Base-by-base conservation (phyloP, 441 rosid species). In the Pelargonium citronellum region DNA sequence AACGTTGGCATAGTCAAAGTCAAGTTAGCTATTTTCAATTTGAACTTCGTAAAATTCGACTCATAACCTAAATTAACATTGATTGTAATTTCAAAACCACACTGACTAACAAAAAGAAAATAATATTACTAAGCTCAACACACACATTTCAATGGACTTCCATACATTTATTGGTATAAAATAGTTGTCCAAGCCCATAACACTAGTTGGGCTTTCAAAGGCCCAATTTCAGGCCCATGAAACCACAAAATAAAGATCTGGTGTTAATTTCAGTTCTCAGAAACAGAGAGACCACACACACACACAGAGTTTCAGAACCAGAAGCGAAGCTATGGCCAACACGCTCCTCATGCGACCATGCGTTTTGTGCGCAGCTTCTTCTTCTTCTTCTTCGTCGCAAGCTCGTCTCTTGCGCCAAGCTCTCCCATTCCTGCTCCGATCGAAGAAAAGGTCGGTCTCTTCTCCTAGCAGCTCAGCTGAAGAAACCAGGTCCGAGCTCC, bases 241-340 rank as follows among this genome's bases (percentile, higher is more conserved):
- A 46, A 12, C n/a, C 53, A 46, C 13, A 46, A 46, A 15, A 55
- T 11, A 15, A 15, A 8, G 17, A 17, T 16, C 19, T 16, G 61
- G 24, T 34, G 6, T 34, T 5, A 4, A 34, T 34, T 34, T 34
- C 7, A 3, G 7, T 34, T 34, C 39, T 34, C 39, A 34, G 39
- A 34, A 34, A 4, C 39, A 34, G 39, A 34, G 7, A 34, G 7
- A 34, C 7, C 7, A 5, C 6, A 5, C 6, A 4, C 39, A 34
- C 39, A 34, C 39, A 34, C 39, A 30, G 2, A 17, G 61, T 6
- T 16, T 5, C 61, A 55, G 61, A 55, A 16, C 15, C 61, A 55
- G 24, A 55, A 34, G 39, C 39, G 61, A 55, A 57, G 62, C 62
- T 57, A 57, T 57, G 62, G 62, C 62, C 62, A 57, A 57, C 27